Evolutionary conservation across 768 basidiomycete species (phyloP).

Genomic region (Leccinum disarticulatum): DNA sequence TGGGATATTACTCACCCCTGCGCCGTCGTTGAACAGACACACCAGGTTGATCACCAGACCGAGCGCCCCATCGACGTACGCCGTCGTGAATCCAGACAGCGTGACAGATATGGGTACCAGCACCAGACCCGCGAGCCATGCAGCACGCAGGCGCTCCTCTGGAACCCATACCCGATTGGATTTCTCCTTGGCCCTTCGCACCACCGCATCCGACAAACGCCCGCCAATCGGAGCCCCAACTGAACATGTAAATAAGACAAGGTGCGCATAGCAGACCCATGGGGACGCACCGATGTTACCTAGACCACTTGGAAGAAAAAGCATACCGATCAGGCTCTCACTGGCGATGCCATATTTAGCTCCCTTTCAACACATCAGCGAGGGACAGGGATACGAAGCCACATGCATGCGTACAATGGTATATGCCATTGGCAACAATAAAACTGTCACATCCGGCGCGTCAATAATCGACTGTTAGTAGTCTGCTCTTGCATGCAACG

Average conservation of each 20-base stretch:
- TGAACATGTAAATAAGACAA: conserved; percentile 20
- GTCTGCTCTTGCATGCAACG: conserved; percentile 21
- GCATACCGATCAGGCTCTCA: conserved; percentile 24
- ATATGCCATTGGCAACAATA: conserved; percentile 63
- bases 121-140: conserved; percentile 45
- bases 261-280: neutral
- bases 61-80: conserved; percentile 46
- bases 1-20: conserved; percentile 48
- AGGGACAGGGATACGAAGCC: neutral
- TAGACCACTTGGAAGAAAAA: conserved; percentile 28
- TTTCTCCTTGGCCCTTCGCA: conserved; percentile 46
- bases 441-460: conserved; percentile 20
- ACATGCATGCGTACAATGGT: conserved; percentile 50
- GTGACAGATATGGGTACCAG: conserved; percentile 55
- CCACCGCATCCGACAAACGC: conserved; percentile 52
- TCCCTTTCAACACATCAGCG: conserved; percentile 41
- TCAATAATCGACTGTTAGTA: neutral
- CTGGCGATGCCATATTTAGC: conserved; percentile 28
- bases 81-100: conserved; percentile 46
- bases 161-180: conserved; percentile 62
- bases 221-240: conserved; percentile 64
- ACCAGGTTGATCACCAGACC: conserved; percentile 54
- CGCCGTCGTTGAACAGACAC: conserved; percentile 61
- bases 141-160: conserved; percentile 64
- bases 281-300: conserved; percentile 25